These are phyloP conservation scores for Xylaria intraflava DNA, from an alignment of 495 filamentous ascomycete genomes.

Conservation along the genomic window DNA sequence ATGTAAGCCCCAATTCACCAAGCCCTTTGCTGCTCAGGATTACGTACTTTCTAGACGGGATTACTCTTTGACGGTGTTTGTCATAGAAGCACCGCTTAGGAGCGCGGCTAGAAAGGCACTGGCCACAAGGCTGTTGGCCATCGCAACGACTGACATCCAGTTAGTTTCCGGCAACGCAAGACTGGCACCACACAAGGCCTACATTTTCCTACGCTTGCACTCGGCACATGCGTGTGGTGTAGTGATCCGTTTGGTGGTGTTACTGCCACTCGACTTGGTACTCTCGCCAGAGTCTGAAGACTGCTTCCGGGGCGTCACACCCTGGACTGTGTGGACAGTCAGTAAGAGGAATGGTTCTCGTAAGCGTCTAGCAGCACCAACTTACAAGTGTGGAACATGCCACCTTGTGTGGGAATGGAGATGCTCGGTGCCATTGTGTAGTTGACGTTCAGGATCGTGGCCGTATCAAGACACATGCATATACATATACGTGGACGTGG, in stretches of 20 bases:
- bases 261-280: slow-evolving; percentile 34
- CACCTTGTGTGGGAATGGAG: slow-evolving; percentile 42
- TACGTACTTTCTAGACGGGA: slow-evolving; percentile 47
- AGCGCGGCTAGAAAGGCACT: slow-evolving; percentile 51
- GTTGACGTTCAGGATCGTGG: slow-evolving; percentile 16
- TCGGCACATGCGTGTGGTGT: slow-evolving; percentile 54
- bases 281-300: slow-evolving; percentile 41
- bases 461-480: neutral
- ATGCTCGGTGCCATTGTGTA: slow-evolving; percentile 48
- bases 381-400: slow-evolving; percentile 49
- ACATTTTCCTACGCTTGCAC: slow-evolving; percentile 55
- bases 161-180: slow-evolving; percentile 17
- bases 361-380: neutral
- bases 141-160: slow-evolving; percentile 42
- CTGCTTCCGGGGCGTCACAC: slow-evolving; percentile 42
- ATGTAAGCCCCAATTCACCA: slow-evolving; percentile 8
- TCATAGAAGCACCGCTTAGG: slow-evolving; percentile 55
- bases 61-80: slow-evolving; percentile 53
- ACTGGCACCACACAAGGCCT: slow-evolving; percentile 16
- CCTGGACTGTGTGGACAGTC: slow-evolving; percentile 33
- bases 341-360: slow-evolving; percentile 2
- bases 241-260: slow-evolving; percentile 39
- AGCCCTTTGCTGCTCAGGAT: neutral
- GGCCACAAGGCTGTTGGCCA: slow-evolving; percentile 52
- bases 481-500: too few species aligned